Evolutionary conservation across 2,329 filamentous ascomycete species (phyloP).

Genomic region (Pseudogymnoascus sp.): DNA sequence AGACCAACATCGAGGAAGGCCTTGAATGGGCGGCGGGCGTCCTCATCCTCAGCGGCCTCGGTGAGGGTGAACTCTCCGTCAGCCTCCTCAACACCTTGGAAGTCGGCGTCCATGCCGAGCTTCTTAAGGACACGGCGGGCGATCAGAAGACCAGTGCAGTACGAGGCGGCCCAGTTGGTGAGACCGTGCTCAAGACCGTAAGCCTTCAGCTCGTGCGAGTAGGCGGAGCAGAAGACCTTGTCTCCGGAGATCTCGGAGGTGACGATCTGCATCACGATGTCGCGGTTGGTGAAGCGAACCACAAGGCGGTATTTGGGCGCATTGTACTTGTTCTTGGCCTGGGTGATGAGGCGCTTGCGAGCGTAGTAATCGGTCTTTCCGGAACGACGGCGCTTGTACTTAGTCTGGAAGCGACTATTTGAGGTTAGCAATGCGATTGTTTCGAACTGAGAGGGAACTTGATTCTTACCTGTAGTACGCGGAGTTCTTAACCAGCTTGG

Average conservation of each 20-base stretch:
- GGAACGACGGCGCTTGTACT: conserved; percentile 93
- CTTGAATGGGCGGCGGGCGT: conserved; percentile 96
- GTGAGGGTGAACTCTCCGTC: conserved; percentile 95
- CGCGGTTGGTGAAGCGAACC: conserved; percentile 98
- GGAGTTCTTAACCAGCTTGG: conserved; percentile 95
- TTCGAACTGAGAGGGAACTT: conserved; percentile 21
- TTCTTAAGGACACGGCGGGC: conserved; percentile 96
- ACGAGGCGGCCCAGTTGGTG: conserved; percentile 99
- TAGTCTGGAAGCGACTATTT: conserved; percentile 92
- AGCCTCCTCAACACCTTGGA: conserved; percentile 92
- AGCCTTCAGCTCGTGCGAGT: conserved; percentile 94
- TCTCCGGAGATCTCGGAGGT: conserved; percentile 93
- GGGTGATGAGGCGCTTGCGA: conserved; percentile 97
- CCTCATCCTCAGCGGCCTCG: conserved; percentile 80
- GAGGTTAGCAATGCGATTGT: conserved; percentile 16
- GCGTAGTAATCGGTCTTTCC: conserved; percentile 99
- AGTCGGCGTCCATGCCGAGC: conserved; percentile 88
- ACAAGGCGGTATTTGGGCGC: conserved; percentile 99
- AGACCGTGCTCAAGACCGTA: conserved; percentile 98
- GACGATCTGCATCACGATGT: conserved; percentile 98
- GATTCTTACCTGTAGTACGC: conserved; percentile 90
- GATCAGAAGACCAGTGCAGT: conserved; percentile 91
- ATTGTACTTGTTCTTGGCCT: conserved; percentile 99
- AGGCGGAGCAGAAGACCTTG: conserved; percentile 90
- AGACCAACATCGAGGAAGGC: conserved; percentile 97